phyloP scores from a whole-genome alignment of 768 basidiomycete genomes.

The Suillus bovinus region DNA sequence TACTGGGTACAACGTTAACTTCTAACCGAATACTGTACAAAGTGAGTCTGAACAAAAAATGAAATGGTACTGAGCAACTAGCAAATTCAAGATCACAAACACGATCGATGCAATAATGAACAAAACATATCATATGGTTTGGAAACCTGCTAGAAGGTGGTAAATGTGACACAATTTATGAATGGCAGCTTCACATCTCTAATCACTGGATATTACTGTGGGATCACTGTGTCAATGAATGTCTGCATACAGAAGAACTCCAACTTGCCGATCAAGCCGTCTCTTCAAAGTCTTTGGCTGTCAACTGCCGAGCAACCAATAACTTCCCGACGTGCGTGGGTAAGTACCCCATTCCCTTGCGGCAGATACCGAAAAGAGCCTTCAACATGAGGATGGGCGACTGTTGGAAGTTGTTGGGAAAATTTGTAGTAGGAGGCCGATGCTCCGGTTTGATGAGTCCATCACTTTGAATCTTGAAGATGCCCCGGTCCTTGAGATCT shows the following conservation, averaged over 20 bases:
- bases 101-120: too few relatives aligned
- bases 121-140: neutral
- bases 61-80: too few relatives aligned
- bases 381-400: conserved; percentile 23
- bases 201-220: neutral
- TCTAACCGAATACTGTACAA: too few relatives aligned
- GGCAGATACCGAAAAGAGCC: conserved; percentile 24
- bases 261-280: neutral
- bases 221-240: neutral
- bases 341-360: conserved; percentile 18
- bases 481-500: conserved; percentile 23
- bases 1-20: too few relatives aligned
- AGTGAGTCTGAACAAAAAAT: too few relatives aligned
- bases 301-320: conserved; percentile 13
- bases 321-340: conserved; percentile 17
- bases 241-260: neutral
- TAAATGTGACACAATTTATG: neutral
- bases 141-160: neutral
- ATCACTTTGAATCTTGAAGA: conserved; percentile 8
- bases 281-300: conserved; percentile 8
- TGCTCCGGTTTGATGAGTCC: conserved; percentile 16
- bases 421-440: neutral
- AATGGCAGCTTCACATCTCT: neutral
- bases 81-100: too few relatives aligned
- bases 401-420: conserved; percentile 1